Conservation (phyloP, 1,284 basidiomycete genomes). For the Leccinum subfulvum region DNA sequence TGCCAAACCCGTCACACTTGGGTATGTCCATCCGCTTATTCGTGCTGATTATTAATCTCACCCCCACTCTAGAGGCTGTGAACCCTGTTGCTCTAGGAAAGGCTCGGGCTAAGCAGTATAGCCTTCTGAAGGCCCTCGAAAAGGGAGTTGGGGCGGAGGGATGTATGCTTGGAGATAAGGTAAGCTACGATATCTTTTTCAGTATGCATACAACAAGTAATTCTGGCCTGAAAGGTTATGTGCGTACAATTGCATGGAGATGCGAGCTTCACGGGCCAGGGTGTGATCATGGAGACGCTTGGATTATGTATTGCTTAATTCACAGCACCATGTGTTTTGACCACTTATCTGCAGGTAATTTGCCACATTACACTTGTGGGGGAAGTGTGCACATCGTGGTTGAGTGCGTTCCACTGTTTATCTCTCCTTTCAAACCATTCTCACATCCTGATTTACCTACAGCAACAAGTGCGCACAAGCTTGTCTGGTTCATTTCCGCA, state of each 20-base stretch:
- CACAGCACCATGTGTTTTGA: neutral
- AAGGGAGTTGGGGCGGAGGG: conserved; percentile 41
- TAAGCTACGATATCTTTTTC: conserved; percentile 2
- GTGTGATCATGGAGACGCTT: conserved; percentile 84
- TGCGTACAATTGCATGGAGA: conserved; percentile 89
- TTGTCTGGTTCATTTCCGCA: neutral
- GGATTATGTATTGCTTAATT: conserved; percentile 49
- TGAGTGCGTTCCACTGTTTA: conserved; percentile 56
- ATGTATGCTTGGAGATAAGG: conserved; percentile 77
- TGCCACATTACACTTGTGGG: conserved; percentile 87
- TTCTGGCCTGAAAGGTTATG: conserved; percentile 50
- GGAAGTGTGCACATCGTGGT: conserved; percentile 90
- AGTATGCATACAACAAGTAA: neutral
- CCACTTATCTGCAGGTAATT: conserved; percentile 50
- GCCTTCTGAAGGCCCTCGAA: conserved; percentile 65
- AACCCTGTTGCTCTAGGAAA: conserved; percentile 86
- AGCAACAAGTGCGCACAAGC: conserved; percentile 50
- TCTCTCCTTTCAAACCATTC: conserved; percentile 56
- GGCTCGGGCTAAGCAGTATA: conserved; percentile 88
- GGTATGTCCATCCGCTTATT: conserved; percentile 41
- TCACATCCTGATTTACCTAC: conserved; percentile 33
- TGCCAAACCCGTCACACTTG: conserved; percentile 88
- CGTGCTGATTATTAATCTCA: neutral
- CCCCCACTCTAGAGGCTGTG: conserved; percentile 63
- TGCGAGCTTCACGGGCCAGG: conserved; percentile 87